phyloP scores from a whole-genome alignment of 306 rosid species.

The Aeschynomene evenia region DNA sequence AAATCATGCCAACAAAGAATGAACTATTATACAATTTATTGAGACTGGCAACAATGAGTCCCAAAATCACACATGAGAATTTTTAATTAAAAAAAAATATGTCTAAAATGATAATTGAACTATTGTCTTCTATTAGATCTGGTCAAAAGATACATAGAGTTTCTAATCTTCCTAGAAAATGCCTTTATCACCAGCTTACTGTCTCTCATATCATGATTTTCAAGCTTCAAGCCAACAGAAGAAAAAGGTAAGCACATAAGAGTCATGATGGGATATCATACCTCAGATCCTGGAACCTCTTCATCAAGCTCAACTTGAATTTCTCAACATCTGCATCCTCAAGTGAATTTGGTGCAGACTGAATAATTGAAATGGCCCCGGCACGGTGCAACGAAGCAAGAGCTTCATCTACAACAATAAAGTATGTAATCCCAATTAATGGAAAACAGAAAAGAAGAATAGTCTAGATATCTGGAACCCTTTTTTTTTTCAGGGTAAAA shows the following conservation, averaged over 20 bases:
- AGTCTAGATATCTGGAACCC: background rate
- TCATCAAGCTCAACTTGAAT: constrained; percentile 58
- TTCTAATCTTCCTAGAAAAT: constrained; percentile 9
- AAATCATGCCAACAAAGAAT: background rate
- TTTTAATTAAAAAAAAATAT: too few relatives aligned
- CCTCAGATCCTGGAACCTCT: constrained; percentile 71
- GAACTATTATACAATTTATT: background rate
- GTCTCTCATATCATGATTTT: background rate
- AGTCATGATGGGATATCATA: constrained; percentile 54
- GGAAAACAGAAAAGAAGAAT: background rate
- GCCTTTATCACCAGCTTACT: constrained; percentile 4
- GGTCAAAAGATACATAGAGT: constrained; percentile 7
- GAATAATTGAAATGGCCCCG: constrained; percentile 69
- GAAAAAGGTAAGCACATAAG: constrained; percentile 9
- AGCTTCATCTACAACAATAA: constrained; percentile 56
- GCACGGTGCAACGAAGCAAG: constrained; percentile 65
- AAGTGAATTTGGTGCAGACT: constrained; percentile 60
- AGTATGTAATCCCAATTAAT: background rate
- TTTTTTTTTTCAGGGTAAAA: background rate
- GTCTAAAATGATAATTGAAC: background rate
- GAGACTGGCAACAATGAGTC: background rate
- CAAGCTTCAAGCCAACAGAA: constrained; percentile 3
- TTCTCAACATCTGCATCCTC: constrained; percentile 59
- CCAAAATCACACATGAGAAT: background rate
- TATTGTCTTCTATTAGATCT: constrained; percentile 18